A percentile compares a stretch with the other conserved stretches of the same genome.
Evolutionary conservation across 2,329 filamentous ascomycete genomes (phyloP).

Genomic region (Penicillium sp.): DNA sequence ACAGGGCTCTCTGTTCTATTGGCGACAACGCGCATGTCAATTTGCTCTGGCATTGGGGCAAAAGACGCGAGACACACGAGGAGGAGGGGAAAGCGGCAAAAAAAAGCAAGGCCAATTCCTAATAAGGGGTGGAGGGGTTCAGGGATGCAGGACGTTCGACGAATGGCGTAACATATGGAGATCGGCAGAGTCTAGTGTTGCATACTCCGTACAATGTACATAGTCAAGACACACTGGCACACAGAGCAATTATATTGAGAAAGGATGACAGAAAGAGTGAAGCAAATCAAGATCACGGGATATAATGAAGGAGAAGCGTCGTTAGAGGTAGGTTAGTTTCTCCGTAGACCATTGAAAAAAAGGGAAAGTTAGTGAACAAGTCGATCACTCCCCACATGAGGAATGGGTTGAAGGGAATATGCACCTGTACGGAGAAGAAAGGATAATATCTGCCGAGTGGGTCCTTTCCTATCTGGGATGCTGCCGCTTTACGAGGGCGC

Average conservation of each 20-base stretch:
- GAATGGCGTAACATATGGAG: conserved; percentile 14
- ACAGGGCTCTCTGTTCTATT: conserved; percentile 37
- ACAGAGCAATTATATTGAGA: background rate
- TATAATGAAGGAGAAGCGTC: background rate
- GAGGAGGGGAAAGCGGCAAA: conserved; percentile 12
- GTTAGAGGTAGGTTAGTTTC: background rate
- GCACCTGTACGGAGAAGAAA: too few relatives aligned
- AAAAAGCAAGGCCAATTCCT: conserved; percentile 11
- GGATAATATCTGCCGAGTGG: too few relatives aligned
- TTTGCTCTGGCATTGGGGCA: conserved; percentile 19
- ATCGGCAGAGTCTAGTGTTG: conserved; percentile 14
- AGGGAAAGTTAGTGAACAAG: conserved; percentile 7
- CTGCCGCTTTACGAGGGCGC: too few relatives aligned
- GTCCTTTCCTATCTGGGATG: too few relatives aligned
- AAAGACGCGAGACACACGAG: conserved; percentile 10
- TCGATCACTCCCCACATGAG: conserved; percentile 26
- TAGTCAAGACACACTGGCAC: conserved; percentile 2
- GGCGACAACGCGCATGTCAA: conserved; percentile 41
- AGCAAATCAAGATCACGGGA: background rate
- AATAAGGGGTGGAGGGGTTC: conserved; percentile 14
- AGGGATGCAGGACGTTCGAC: conserved; percentile 20
- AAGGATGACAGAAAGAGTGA: background rate
- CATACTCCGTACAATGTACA: background rate
- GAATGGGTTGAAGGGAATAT: conserved; percentile 16
- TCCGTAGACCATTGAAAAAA: too few relatives aligned